Evolutionary conservation across 2,329 filamentous ascomycete genomes (phyloP).

Genomic region (Hymenoscyphus albidus): DNA sequence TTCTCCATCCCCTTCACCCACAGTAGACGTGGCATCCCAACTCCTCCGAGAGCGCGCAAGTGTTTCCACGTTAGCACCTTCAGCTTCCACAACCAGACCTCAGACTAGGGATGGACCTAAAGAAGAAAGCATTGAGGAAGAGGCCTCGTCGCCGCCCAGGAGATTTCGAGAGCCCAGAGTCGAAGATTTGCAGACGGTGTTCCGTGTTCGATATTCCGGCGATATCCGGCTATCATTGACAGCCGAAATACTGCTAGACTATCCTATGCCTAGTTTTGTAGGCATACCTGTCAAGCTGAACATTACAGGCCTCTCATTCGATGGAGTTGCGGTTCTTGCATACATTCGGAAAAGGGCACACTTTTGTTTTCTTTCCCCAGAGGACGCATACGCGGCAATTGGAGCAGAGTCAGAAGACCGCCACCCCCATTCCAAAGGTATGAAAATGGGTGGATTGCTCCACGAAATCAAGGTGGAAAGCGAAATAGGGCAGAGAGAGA

Average conservation of each 20-base stretch:
- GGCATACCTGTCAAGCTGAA: constrained; percentile 91
- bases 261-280: constrained; percentile 97
- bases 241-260: constrained; percentile 92
- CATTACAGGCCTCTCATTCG: constrained; percentile 91
- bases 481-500: constrained; percentile 90
- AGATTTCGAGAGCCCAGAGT: constrained; percentile 68
- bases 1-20: constrained; percentile 32
- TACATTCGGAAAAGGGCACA: constrained; percentile 86
- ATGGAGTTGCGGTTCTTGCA: constrained; percentile 88
- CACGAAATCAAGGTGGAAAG: constrained; percentile 96
- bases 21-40: constrained; percentile 41
- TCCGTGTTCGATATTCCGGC: constrained; percentile 83
- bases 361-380: constrained; percentile 90
- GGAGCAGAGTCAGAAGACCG: constrained; percentile 29
- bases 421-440: constrained; percentile 25
- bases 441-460: constrained; percentile 68
- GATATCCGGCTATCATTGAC: constrained; percentile 85
- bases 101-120: constrained; percentile 51
- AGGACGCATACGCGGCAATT: constrained; percentile 77
- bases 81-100: constrained; percentile 51
- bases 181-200: constrained; percentile 89
- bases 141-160: constrained; percentile 41
- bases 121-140: constrained; percentile 30
- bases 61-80: constrained; percentile 58
- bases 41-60: constrained; percentile 55